Conservation (phyloP, 495 filamentous ascomycete species). For the Aspergillus cavernicola region DNA sequence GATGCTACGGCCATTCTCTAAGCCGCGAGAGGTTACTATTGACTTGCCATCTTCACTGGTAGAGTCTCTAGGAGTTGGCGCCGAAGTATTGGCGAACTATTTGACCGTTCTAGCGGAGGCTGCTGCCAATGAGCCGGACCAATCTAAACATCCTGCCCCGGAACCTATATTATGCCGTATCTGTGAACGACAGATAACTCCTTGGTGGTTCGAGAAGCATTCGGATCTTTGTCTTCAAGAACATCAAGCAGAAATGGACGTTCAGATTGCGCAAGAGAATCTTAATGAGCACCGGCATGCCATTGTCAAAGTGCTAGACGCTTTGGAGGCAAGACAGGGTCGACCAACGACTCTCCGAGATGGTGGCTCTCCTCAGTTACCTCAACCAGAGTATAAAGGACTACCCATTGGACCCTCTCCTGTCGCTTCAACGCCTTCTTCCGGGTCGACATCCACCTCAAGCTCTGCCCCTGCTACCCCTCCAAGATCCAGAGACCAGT, state of each 20-base stretch:
- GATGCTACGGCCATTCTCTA: slow-evolving; percentile 94
- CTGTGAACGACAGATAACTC: slow-evolving; percentile 95
- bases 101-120: slow-evolving; percentile 85
- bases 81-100: slow-evolving; percentile 90
- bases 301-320: slow-evolving; percentile 95
- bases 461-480: slow-evolving; percentile 67
- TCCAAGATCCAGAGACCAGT: slow-evolving; percentile 75
- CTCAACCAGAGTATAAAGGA: slow-evolving; percentile 86
- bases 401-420: slow-evolving; percentile 74
- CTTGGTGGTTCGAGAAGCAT: slow-evolving; percentile 99
- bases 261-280: slow-evolving; percentile 89
- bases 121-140: slow-evolving; percentile 83
- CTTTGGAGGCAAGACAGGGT: slow-evolving; percentile 76
- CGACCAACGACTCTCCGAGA: slow-evolving; percentile 60
- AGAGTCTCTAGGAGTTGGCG: slow-evolving; percentile 88
- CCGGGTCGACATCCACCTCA: slow-evolving; percentile 58
- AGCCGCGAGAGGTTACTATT: slow-evolving; percentile 88
- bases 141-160: slow-evolving; percentile 77
- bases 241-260: slow-evolving; percentile 94
- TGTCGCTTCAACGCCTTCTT: slow-evolving; percentile 48
- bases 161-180: slow-evolving; percentile 91
- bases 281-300: slow-evolving; percentile 89
- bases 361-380: slow-evolving; percentile 37
- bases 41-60: slow-evolving; percentile 89
- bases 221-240: slow-evolving; percentile 94